Conservation (phyloP, 345 rosid genomes). For the Gossypium rotundifolium region DNA sequence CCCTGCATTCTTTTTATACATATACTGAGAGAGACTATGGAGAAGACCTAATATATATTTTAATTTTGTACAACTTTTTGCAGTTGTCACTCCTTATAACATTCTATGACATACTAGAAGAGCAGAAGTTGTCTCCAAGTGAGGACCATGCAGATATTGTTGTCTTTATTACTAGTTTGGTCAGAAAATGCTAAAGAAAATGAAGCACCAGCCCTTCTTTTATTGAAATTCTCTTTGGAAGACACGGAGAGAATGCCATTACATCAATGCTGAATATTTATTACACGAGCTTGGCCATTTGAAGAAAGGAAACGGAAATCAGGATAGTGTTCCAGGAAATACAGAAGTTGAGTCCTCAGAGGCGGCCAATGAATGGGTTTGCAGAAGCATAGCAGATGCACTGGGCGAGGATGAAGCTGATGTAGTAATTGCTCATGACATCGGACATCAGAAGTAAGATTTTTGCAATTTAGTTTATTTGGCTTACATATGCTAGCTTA, state of each 20-base stretch:
- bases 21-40: background rate
- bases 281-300: conserved; percentile 69
- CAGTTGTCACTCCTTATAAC: conserved; percentile 76
- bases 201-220: conserved; percentile 92
- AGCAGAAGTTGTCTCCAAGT: conserved; percentile 63
- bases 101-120: conserved; percentile 71
- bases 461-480: conserved; percentile 3
- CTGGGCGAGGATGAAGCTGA: conserved; percentile 98
- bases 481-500: background rate
- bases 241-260: conserved; percentile 78
- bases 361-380: conserved; percentile 47
- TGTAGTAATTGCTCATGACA: conserved; percentile 64
- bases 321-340: conserved; percentile 29
- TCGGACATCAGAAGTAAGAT: conserved; percentile 40
- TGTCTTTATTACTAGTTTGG: conserved; percentile 54
- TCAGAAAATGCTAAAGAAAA: conserved; percentile 69
- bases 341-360: conserved; percentile 40
- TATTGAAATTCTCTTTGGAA: conserved; percentile 92
- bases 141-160: conserved; percentile 54
- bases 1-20: background rate
- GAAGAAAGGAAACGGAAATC: conserved; percentile 45
- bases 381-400: conserved; percentile 86
- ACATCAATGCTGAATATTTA: conserved; percentile 76
- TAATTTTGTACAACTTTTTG: conserved; percentile 17
- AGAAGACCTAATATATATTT: background rate